A percentile compares a stretch with the other conserved stretches of the same genome.
phyloP scores from a whole-genome alignment of 257 asterid genomes.

The Echium plantagineum region DNA sequence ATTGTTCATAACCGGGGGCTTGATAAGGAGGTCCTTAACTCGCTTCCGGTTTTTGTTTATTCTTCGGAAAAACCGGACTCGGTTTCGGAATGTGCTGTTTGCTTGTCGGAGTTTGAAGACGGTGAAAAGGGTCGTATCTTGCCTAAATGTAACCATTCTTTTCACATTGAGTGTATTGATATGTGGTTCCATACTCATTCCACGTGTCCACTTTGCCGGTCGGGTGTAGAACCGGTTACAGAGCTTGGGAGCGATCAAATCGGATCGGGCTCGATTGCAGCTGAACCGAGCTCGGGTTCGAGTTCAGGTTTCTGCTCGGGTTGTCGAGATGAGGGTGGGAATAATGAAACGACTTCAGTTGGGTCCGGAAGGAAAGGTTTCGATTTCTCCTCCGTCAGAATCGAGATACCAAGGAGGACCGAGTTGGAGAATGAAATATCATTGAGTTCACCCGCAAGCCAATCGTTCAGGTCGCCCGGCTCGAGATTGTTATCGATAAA shows the following conservation, averaged over 20 bases:
- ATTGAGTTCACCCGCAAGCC: slow-evolving; percentile 35
- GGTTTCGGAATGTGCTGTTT: slow-evolving; percentile 60
- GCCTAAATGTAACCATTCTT: slow-evolving; percentile 62
- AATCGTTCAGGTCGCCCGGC: slow-evolving; percentile 33
- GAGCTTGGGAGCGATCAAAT: no score
- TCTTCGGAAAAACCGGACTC: slow-evolving; percentile 23
- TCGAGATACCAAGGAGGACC: slow-evolving; percentile 48
- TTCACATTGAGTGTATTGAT: slow-evolving; percentile 67
- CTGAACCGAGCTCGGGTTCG: slow-evolving; percentile 10
- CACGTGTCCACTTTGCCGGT: slow-evolving; percentile 82
- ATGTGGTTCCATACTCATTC: slow-evolving; percentile 81
- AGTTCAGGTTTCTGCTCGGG: slow-evolving; percentile 26
- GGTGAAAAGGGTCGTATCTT: slow-evolving; percentile 43
- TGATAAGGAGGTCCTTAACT: slow-evolving; percentile 37
- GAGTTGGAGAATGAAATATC: slow-evolving; percentile 29
- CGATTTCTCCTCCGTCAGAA: slow-evolving; percentile 33
- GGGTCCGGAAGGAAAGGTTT: slow-evolving; percentile 33
- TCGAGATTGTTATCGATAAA: slow-evolving; percentile 41
- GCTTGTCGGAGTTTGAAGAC: slow-evolving; percentile 65
- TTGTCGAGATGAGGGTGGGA: slow-evolving; percentile 11
- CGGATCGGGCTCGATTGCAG: not conserved
- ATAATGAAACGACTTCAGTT: no score
- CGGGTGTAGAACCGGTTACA: slow-evolving; percentile 35
- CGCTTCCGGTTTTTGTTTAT: slow-evolving; percentile 43
- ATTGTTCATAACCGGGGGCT: slow-evolving; percentile 33